Evolutionary conservation across 2,329 filamentous ascomycete species (phyloP), one percentile per base, ranked within the genome.

Genomic region (Fusarium mangiferae): DNA sequence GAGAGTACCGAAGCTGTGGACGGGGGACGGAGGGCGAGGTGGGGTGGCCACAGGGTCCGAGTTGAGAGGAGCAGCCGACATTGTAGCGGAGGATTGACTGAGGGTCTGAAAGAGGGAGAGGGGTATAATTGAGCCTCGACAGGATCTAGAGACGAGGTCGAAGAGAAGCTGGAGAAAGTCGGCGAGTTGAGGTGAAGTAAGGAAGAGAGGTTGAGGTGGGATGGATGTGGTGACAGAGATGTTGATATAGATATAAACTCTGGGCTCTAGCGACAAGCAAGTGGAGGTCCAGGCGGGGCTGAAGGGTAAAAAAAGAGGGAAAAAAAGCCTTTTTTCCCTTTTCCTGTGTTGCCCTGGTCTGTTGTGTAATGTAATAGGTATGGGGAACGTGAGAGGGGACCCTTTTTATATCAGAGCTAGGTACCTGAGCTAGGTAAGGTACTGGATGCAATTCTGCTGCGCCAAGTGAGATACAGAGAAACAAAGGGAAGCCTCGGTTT

Each of bases 1-100:
- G 71, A 97, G 90, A 54, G 96, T 99, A 70, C 94, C 96, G 84
- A 99, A 98, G 73, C 90, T 88, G 82, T 94, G 92, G 66, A 92
- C 88, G 74, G 94, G 93, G 49, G 93, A 92, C 64, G 82, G 90
- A 54, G 92, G 90, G 73, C 92, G 88, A 57, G 92, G 91, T 74
- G 93, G 93, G 66, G 93, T 95, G 78, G 92, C 89, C 79, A 94
- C 91, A 60, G 90, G 85, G 77, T 89, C 87, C 73, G 81, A 76
- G 48, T 77, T 77, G 62, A 79, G 75, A 62, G 81, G 73, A 56
- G 67, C 67, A 49, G 61, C 62, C 51, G 76, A 76, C 76, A 78
- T 78, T 70, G 35, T 70, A 59, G 49, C 45, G 58, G 52, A 57
- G 59, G 36, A 28, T 52, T 52, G 48, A 48, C 17, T 28, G 44